phyloP scores from a whole-genome alignment of 2,329 filamentous ascomycete species.

The Fusarium sublunatum region DNA sequence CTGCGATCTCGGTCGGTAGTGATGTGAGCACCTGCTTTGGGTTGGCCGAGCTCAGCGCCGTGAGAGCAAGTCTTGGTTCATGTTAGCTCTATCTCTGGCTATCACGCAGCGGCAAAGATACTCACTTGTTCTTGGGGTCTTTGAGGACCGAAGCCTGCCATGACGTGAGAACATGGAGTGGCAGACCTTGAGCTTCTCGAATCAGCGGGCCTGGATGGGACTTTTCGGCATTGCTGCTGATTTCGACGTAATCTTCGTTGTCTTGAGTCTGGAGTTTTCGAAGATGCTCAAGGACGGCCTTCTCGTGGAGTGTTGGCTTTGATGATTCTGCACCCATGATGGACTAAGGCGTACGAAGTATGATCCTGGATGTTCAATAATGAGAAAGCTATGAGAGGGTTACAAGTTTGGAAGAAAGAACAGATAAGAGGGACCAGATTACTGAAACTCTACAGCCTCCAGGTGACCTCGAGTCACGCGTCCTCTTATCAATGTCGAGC shows the following conservation, averaged over 20 bases:
- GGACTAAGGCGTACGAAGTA: background rate
- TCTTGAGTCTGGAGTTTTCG: constrained; percentile 60
- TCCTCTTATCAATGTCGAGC: constrained; percentile 26
- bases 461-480: constrained; percentile 31
- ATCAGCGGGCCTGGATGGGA: constrained; percentile 9
- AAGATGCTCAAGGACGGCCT: constrained; percentile 58
- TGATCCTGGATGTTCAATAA: background rate
- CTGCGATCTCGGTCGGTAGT: constrained; percentile 69
- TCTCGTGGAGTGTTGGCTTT: constrained; percentile 54
- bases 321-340: constrained; percentile 61
- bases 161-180: constrained; percentile 60
- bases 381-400: background rate
- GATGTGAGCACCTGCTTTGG: constrained; percentile 74
- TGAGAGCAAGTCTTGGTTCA: constrained; percentile 73
- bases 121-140: constrained; percentile 73
- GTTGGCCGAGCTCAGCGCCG: constrained; percentile 75
- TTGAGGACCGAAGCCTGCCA: constrained; percentile 73
- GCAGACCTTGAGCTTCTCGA: constrained; percentile 59
- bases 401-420: background rate
- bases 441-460: background rate
- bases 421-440: background rate
- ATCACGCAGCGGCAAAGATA: background rate
- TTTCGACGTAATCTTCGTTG: constrained; percentile 64
- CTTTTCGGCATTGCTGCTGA: constrained; percentile 55
- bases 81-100: constrained; percentile 3